Base-by-base conservation (phyloP, 129 eudicot species). In the Artemisia tridentata region DNA sequence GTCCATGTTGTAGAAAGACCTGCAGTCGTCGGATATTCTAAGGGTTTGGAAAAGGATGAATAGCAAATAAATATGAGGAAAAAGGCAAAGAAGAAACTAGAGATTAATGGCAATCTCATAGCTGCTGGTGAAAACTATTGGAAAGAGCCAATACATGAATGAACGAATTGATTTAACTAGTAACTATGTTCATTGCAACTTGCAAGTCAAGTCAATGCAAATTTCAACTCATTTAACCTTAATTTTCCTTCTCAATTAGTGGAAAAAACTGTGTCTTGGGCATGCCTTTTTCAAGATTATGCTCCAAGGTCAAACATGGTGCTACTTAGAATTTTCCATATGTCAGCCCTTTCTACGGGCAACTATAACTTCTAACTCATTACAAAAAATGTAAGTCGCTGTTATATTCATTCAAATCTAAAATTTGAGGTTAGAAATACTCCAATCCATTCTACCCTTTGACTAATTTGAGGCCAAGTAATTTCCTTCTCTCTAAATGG, bases 1-100 rank as follows among this genome's bases (percentile, higher is more conserved):
- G 47, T 18, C 80, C 74, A 75, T 67, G 63, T 57, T 52, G 68
- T 67, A 0, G 74, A 67, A 58, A 67, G 74, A 27, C 16, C 47
- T 58, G 69, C 74, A 75, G 16, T 55, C 5, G 16, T 55, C 5
- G 54, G 23, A 43, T 55, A 21, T 15, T 11, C 19, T 0, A 16
- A 3, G 31, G 51, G 63, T 15, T 58, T 43, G 34, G 69, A n/a
- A 17, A 14, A 12, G 27, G 61, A 11, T 18, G 80, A 59, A 52
- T 52, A 31, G 46, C 63, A 31, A 19, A 6, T 3, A 12, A 75
- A 67, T 20, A 65, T 45, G 68, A 67, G 61, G 65, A 41, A 64
- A 13, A 65, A 38, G 47, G 1, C 8, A 27, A 66, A 23, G 10
- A 18, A 53, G 6, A 6, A 23, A 58, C 65, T 29, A 11, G 43